These are phyloP conservation scores for Cystobasidiaceae sp. DNA, from an alignment of 1,284 basidiomycete genomes.

Conservation along the genomic window DNA sequence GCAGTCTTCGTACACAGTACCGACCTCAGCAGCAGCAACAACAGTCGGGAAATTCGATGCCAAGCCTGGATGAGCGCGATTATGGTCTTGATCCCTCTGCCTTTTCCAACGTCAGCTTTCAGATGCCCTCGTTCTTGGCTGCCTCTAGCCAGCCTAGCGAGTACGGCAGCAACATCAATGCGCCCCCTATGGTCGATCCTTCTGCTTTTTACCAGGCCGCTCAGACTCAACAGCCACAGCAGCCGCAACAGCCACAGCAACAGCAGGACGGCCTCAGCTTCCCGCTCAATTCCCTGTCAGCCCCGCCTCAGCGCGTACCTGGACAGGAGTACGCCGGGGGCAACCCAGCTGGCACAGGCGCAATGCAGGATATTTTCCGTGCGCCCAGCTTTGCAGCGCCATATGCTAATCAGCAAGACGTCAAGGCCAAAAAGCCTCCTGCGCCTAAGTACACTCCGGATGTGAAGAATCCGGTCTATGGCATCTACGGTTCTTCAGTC, in stretches of 20 bases:
- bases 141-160: conserved; percentile 15
- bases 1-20: neutral
- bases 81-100: conserved; percentile 26
- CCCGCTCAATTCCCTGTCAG: too few species aligned
- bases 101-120: conserved; percentile 26
- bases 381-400: neutral
- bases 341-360: too few species aligned
- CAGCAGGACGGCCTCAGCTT: too few species aligned
- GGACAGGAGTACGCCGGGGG: too few species aligned
- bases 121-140: conserved; percentile 30
- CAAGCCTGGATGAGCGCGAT: conserved; percentile 15
- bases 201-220: conserved; percentile 1
- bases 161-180: conserved; percentile 8
- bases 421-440: neutral
- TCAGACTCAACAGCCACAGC: neutral
- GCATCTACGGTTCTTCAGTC: conserved; percentile 41
- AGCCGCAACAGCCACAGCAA: neutral
- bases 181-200: conserved; percentile 15
- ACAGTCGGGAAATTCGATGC: too few species aligned
- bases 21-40: too few species aligned
- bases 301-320: too few species aligned
- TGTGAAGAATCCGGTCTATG: conserved; percentile 36
- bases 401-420: neutral
- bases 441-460: conserved; percentile 27
- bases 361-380: too few species aligned